Percentiles rank a stretch among this genome's conserved stretches.
Evolutionary conservation across 495 filamentous ascomycete genomes (phyloP).

Genomic region (Pseudoneurospora amorphoporcata): DNA sequence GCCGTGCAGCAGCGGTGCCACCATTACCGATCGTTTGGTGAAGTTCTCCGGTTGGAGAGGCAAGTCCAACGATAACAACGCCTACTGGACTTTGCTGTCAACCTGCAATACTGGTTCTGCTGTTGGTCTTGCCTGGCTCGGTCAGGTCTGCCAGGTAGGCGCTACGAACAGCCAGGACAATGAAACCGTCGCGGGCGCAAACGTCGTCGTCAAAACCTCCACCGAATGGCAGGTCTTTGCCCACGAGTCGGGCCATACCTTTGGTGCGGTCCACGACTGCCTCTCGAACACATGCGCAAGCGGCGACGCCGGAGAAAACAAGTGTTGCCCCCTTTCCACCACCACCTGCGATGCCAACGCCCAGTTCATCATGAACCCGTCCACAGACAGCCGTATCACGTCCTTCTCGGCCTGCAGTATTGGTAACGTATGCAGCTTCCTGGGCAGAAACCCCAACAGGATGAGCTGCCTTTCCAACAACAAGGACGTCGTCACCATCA

Average conservation of each 20-base stretch:
- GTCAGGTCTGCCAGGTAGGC: slow-evolving; percentile 67
- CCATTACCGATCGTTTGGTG: slow-evolving; percentile 72
- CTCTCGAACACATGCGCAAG: slow-evolving; percentile 52
- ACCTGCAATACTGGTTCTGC: slow-evolving; percentile 77
- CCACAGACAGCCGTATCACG: slow-evolving; percentile 57
- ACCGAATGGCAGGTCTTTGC: slow-evolving; percentile 96
- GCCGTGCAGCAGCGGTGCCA: slow-evolving; percentile 48
- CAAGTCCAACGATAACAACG: slow-evolving; percentile 57
- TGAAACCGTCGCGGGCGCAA: slow-evolving; percentile 70
- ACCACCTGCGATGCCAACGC: slow-evolving; percentile 63
- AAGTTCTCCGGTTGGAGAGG: slow-evolving; percentile 86
- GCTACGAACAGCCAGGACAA: slow-evolving; percentile 31
- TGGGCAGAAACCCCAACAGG: slow-evolving; percentile 69
- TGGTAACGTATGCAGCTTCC: slow-evolving; percentile 91
- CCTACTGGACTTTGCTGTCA: slow-evolving; percentile 88
- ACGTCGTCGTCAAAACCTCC: slow-evolving; percentile 76
- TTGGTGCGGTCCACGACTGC: slow-evolving; percentile 95
- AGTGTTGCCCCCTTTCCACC: slow-evolving; percentile 78
- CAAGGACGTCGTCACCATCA: slow-evolving; percentile 73
- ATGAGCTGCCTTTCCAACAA: slow-evolving; percentile 72
- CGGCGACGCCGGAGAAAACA: slow-evolving; percentile 49
- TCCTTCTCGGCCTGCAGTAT: slow-evolving; percentile 80
- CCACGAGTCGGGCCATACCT: slow-evolving; percentile 91
- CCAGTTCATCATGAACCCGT: slow-evolving; percentile 91
- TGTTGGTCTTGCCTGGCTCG: slow-evolving; percentile 89